Conservation (phyloP, 2,329 filamentous ascomycete species). For the Hypoxylon sp. region DNA sequence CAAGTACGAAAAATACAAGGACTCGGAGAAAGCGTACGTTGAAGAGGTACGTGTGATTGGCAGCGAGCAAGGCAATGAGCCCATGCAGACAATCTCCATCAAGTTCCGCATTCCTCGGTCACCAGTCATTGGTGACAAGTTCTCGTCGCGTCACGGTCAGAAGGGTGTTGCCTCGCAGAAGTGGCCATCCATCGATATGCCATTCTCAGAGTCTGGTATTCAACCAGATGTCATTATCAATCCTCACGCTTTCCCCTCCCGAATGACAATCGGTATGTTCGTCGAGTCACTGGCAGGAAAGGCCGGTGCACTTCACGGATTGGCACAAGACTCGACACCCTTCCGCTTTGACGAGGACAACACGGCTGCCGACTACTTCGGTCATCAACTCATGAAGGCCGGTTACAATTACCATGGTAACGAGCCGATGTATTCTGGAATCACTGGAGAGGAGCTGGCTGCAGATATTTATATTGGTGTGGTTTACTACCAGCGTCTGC, state of each 20-base stretch:
- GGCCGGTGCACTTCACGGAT: conserved; percentile 88
- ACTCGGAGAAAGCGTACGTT: conserved; percentile 84
- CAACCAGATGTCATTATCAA: conserved; percentile 99
- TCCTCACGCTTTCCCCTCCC: conserved; percentile 97
- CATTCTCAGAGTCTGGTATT: conserved; percentile 95
- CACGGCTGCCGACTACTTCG: conserved; percentile 93
- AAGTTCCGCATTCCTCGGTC: conserved; percentile 91
- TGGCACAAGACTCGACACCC: conserved; percentile 95
- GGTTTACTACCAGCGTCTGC: conserved; percentile 96
- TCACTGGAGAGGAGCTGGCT: conserved; percentile 91
- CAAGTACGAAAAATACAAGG: conserved; percentile 93
- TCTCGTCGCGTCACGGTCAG: conserved; percentile 97
- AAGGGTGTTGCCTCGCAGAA: conserved; percentile 97
- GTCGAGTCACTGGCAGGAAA: conserved; percentile 97
- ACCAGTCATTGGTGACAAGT: conserved; percentile 97
- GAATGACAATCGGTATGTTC: conserved; percentile 99
- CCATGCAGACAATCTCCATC: conserved; percentile 86
- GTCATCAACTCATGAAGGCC: conserved; percentile 91
- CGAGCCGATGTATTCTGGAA: conserved; percentile 97
- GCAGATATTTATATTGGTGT: conserved; percentile 97
- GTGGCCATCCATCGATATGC: conserved; percentile 94
- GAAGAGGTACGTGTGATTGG: conserved; percentile 94
- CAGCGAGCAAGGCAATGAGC: conserved; percentile 82
- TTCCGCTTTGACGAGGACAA: conserved; percentile 95
- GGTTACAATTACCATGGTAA: conserved; percentile 99